Evolutionary conservation across 1,284 basidiomycete genomes (phyloP).

Genomic region (Sanguinoderma infundibulare): DNA sequence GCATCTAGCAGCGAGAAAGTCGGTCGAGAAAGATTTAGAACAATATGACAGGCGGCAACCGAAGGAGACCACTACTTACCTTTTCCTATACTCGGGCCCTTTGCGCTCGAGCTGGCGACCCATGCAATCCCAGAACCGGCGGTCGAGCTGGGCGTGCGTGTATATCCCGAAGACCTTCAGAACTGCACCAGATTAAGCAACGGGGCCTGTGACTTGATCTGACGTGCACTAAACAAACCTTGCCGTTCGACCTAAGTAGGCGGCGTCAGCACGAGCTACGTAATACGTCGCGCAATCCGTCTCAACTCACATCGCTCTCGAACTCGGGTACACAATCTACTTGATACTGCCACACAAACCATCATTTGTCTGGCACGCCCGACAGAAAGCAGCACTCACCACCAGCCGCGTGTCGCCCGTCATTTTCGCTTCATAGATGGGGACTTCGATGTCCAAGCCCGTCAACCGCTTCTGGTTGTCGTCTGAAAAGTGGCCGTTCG

Average conservation of each 20-base stretch:
- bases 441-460: slow-evolving; percentile 45
- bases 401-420: slow-evolving; percentile 62
- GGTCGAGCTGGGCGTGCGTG: slow-evolving; percentile 61
- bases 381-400: too few relatives aligned
- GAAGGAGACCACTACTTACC: slow-evolving; percentile 38
- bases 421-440: slow-evolving; percentile 74
- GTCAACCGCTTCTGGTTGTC: slow-evolving; percentile 72
- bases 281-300: not conserved
- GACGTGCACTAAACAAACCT: slow-evolving; percentile 40
- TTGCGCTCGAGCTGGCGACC: slow-evolving; percentile 53
- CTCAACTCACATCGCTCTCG: slow-evolving; percentile 52
- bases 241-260: slow-evolving; percentile 51
- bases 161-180: slow-evolving; percentile 68
- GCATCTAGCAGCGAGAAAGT: slow-evolving; percentile 39
- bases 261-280: not conserved
- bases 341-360: slow-evolving; percentile 53
- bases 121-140: slow-evolving; percentile 61
- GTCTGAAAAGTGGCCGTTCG: slow-evolving; percentile 66
- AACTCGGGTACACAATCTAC: slow-evolving; percentile 61
- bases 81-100: slow-evolving; percentile 56
- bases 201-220: too few relatives aligned
- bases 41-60: slow-evolving; percentile 3
- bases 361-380: too few relatives aligned
- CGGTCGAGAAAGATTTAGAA: slow-evolving; percentile 5
- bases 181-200: slow-evolving; percentile 36